Base-by-base conservation (phyloP, 305 asterid genomes). In the Solanum hybrid region DNA sequence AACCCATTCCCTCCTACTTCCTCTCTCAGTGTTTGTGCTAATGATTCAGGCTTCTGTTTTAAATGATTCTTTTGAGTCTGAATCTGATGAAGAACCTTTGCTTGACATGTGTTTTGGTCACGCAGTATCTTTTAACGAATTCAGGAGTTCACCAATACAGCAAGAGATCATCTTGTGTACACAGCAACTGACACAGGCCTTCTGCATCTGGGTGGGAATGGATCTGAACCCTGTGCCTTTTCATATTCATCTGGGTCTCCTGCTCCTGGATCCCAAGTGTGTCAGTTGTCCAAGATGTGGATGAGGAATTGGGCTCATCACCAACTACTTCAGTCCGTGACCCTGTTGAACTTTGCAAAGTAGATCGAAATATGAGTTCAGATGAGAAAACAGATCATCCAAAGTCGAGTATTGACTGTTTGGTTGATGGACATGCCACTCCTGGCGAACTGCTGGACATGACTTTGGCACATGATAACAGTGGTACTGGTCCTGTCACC, bases 51-150 rank as follows among this genome's bases (percentile, higher is more conserved):
- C 86, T 91, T 94, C 35, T 89, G 90, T 88, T 87, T 90, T 91
- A 73, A 94, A 91, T 89, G 95, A 93, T 35, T 91, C 92, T 89
- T 94, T 94, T 91, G 93, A 94, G 92, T 91, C 96, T 72, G 94
- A 90, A 73, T 90, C 95, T 90, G 82, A 91, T 86, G 88, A 95
- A 85, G 95, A 91, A 86, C 37, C 94, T 88, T 92, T 92, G 84
- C 75, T 88, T 86, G 94, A 91, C 88, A 86, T 91, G 88, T 88
- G 90, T 72, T 93, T 95, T 77, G 93, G 92, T 75, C 93, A 90
- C 79, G 79, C 92, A 89, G 42, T 88, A 29, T 91, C 98, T 86
- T 87, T 91, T 90, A 86, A 91, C 51, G 96, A 92, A 92, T 90
- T 92, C 37, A 92, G 92, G 85, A 91, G 88, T 87, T 91, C 93